Evolutionary conservation across 371 early-diverging fungal species (phyloP).

Genomic region (Actinomortierella wolfii): DNA sequence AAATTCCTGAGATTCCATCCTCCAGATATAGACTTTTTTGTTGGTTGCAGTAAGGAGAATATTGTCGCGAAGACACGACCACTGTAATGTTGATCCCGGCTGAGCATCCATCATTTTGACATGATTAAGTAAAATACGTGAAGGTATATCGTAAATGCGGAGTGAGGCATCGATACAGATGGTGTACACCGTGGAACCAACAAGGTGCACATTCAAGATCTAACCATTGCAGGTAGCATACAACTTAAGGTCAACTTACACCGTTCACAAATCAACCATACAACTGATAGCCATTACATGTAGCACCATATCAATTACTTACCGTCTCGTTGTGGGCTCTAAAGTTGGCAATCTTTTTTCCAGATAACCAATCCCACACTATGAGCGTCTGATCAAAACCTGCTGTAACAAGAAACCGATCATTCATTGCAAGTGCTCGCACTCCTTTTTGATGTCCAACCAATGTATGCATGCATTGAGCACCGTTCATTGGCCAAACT

Average conservation of each 20-base stretch:
- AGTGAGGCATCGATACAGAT: slow-evolving; percentile 39
- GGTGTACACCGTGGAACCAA: slow-evolving; percentile 26
- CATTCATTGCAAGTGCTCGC: slow-evolving; percentile 34
- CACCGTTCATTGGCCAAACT: slow-evolving; percentile 39
- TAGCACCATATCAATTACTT: not conserved
- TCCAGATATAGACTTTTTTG: slow-evolving; percentile 40
- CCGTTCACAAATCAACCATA: too few species aligned
- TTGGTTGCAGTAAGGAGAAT: slow-evolving; percentile 30
- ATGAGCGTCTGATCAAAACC: slow-evolving; percentile 36
- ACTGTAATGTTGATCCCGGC: slow-evolving; percentile 24
- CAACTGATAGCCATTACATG: too few species aligned
- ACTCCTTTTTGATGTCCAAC: slow-evolving; percentile 41
- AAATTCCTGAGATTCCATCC: slow-evolving; percentile 26
- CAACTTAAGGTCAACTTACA: not conserved
- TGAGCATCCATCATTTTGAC: slow-evolving; percentile 29
- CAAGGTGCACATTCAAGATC: slow-evolving; percentile 31
- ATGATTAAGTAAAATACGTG: slow-evolving; percentile 30
- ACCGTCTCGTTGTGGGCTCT: slow-evolving; percentile 41
- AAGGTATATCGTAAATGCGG: slow-evolving; percentile 30
- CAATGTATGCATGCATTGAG: slow-evolving; percentile 22
- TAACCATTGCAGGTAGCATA: not conserved
- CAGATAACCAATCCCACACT: slow-evolving; percentile 29
- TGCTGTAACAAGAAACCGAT: slow-evolving; percentile 26
- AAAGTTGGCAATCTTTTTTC: slow-evolving; percentile 31
- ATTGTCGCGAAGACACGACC: slow-evolving; percentile 21